These are phyloP conservation scores for Cytospora piceae DNA, from an alignment of 2,329 filamentous ascomycete species.

Conservation along the genomic window DNA sequence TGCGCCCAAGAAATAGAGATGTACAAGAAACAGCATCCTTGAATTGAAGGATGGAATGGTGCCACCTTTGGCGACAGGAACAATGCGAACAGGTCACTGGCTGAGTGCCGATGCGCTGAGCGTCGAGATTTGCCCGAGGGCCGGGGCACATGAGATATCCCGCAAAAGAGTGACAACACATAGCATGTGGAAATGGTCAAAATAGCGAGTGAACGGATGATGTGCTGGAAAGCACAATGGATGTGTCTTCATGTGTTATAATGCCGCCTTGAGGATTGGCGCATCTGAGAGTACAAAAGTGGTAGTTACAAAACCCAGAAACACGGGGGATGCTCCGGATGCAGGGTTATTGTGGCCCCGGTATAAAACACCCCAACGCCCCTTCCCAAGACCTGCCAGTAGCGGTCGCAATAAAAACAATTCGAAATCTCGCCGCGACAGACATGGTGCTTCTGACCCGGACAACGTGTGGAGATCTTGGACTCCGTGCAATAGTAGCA, in stretches of 20 bases:
- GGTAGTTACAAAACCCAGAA: slow-evolving; percentile 20
- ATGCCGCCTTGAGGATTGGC: slow-evolving; percentile 7
- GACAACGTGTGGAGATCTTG: background rate
- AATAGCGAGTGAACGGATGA: background rate
- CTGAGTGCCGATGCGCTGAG: background rate
- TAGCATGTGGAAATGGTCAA: background rate
- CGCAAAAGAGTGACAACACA: background rate
- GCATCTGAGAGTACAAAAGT: slow-evolving; percentile 22
- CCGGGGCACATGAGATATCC: background rate
- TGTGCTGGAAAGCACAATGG: slow-evolving; percentile 11
- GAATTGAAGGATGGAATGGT: background rate
- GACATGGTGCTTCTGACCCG: background rate
- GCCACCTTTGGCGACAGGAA: background rate
- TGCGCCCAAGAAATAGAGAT: slow-evolving; percentile 37
- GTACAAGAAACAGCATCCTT: background rate
- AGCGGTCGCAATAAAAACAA: slow-evolving; percentile 17
- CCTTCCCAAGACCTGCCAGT: background rate
- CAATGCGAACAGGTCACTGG: background rate
- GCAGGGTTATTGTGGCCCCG: slow-evolving; percentile 1
- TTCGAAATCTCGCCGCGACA: slow-evolving; percentile 1
- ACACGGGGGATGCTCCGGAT: slow-evolving; percentile 6
- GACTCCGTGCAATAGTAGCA: slow-evolving; percentile 2
- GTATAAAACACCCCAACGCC: slow-evolving; percentile 22
- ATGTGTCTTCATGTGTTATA: slow-evolving; percentile 9
- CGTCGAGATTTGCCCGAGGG: background rate